Base-by-base conservation (phyloP, 805 yeast genomes). In the Cyberlindnera maritima region DNA sequence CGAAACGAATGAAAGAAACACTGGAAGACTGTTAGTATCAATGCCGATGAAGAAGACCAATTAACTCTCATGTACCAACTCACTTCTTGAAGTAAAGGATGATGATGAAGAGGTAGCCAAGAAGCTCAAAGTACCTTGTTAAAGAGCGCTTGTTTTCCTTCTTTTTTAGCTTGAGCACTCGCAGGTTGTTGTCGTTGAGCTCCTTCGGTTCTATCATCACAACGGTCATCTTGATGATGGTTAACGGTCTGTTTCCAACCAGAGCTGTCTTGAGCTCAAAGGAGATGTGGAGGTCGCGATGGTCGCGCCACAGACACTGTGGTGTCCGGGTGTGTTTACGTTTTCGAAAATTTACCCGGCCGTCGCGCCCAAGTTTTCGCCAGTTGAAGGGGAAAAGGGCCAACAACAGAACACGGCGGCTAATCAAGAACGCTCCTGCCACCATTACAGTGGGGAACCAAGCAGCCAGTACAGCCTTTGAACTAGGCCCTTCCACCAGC, bases 1-100 rank as follows among this genome's bases (percentile, higher is more conserved):
- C 33, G 4, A 72, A 59, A 3, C 64, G 50, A 7, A 57, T 36
- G 14, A 60, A 60, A 1, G 64, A 60, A 3, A 50, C 49, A 26
- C 60, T 60, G 25, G 4, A 10, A 17, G 11, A 12, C 6, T 26
- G 48, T 50, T 46, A 50, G 52, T 41, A 34, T 12, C 15, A 15
- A 6, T 32, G 14, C 20, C n/a, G 35, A 32, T 32, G 19, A 6
- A 13, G n/a, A n/a, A n/a, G n/a, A n/a, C n/a, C n/a, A n/a, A n/a
- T n/a, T n/a, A n/a, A n/a, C n/a, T n/a, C n/a, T n/a, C n/a, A 9
- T 7, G n/a, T 4, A 29, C 3, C 21, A 2, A 56, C 61, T 35
- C 39, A 59, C 63, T 57, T 52, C 39, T 58, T 56, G 13, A 58
- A 31, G 36, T 60, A 60, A 14, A 60, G 38, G 9, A 58, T 21